Conservation (phyloP, 31 red algal species). For the Porphyra umbilicalis region DNA sequence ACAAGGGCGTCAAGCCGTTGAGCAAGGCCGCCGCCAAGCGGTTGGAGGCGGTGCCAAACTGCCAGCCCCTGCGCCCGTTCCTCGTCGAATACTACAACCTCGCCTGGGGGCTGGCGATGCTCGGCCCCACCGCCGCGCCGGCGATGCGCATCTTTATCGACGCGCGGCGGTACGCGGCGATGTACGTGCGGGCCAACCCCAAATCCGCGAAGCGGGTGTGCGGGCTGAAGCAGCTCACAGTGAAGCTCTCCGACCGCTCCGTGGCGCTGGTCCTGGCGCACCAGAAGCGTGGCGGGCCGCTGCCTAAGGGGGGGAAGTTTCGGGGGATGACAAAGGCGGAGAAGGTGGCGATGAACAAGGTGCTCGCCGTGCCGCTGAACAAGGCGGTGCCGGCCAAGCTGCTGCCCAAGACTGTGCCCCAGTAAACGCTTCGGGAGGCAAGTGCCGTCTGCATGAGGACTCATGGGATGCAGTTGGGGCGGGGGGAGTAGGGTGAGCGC, state of each 20-base stretch:
- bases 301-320: neutral
- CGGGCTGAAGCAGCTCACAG: neutral
- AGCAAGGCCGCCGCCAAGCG: neutral
- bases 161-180: neutral
- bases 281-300: neutral
- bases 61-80: neutral
- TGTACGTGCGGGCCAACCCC: neutral
- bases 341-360: neutral
- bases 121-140: neutral
- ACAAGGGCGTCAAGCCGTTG: neutral
- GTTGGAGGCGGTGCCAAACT: neutral
- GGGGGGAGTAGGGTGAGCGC: too few species aligned
- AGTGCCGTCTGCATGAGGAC: too few species aligned
- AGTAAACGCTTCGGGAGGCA: too few species aligned
- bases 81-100: neutral
- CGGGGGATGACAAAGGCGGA: neutral
- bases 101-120: neutral
- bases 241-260: neutral
- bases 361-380: neutral
- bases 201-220: neutral
- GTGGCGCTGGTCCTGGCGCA: neutral
- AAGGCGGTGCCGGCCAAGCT: neutral
- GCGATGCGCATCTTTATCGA: neutral
- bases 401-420: neutral
- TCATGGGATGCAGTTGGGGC: too few species aligned